Percentiles rank a stretch among this genome's conserved stretches.
Conservation (phyloP, 768 basidiomycete species). For the Pleurotus tuoliensis region DNA sequence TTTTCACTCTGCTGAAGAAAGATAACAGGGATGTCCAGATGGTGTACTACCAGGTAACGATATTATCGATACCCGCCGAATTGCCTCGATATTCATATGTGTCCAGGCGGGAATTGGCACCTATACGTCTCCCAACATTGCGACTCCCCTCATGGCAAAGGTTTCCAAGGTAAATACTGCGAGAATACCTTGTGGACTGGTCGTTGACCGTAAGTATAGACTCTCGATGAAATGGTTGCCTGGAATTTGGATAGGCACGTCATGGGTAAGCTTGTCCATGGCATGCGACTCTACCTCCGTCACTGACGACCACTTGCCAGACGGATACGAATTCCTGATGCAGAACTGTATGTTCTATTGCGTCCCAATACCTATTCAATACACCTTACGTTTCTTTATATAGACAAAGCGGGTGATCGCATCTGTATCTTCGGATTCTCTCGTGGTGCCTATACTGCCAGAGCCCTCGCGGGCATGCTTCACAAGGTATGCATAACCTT, state of each 20-base stretch:
- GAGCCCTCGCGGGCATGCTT: conserved; percentile 50
- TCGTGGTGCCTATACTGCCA: conserved; percentile 61
- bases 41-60: conserved; percentile 51
- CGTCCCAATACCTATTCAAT: conserved; percentile 39
- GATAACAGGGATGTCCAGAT: conserved; percentile 47
- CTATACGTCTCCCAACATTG: conserved; percentile 36
- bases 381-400: not conserved
- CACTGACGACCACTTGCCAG: not conserved
- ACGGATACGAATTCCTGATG: conserved; percentile 14
- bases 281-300: not conserved
- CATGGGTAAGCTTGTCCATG: conserved; percentile 29
- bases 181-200: not conserved
- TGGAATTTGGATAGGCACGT: conserved; percentile 46
- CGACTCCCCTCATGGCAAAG: conserved; percentile 29
- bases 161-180: conserved; percentile 32
- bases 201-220: conserved; percentile 21
- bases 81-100: not conserved
- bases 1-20: conserved; percentile 50
- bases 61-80: not conserved
- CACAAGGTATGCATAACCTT: conserved; percentile 28
- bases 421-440: conserved; percentile 71
- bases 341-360: conserved; percentile 47
- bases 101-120: conserved; percentile 9
- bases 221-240: conserved; percentile 46
- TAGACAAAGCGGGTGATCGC: conserved; percentile 48